phyloP scores from a whole-genome alignment of 2,329 filamentous ascomycete genomes.

The Dactylellina haptotyla region DNA sequence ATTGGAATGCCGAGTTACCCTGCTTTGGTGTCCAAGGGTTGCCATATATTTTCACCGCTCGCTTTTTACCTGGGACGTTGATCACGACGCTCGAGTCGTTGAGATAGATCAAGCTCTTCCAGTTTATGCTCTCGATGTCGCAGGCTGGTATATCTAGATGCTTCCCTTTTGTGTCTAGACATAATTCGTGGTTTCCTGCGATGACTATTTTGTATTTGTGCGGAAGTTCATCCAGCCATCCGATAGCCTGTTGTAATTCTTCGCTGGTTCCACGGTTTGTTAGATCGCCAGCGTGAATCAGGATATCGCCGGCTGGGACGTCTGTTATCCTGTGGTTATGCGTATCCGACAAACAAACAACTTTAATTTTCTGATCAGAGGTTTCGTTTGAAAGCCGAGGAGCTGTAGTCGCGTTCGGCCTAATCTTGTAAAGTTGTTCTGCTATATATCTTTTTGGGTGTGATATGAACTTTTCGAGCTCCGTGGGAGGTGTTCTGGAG shows the following conservation, averaged over 20 bases:
- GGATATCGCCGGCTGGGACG: constrained; percentile 81
- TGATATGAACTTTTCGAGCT: constrained; percentile 14
- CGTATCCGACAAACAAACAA: constrained; percentile 92
- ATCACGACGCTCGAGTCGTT: constrained; percentile 75
- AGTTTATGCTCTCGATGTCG: constrained; percentile 69
- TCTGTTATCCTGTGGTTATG: constrained; percentile 71
- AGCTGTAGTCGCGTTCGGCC: not conserved
- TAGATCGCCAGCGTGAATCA: constrained; percentile 91
- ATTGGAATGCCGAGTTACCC: constrained; percentile 76
- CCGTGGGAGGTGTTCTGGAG: constrained; percentile 12
- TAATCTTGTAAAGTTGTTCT: constrained; percentile 7
- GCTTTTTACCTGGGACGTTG: constrained; percentile 66
- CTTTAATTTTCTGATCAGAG: constrained; percentile 69
- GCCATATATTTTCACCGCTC: constrained; percentile 77
- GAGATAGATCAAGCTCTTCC: constrained; percentile 78
- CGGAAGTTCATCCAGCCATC: constrained; percentile 80
- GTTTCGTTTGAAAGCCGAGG: not conserved
- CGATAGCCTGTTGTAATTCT: constrained; percentile 82
- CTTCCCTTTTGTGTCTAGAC: constrained; percentile 73
- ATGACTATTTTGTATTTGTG: constrained; percentile 84
- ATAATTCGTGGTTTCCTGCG: constrained; percentile 88
- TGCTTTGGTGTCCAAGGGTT: constrained; percentile 81
- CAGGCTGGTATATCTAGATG: constrained; percentile 66
- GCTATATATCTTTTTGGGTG: constrained; percentile 23
- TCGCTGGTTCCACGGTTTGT: constrained; percentile 75